Base-by-base conservation (phyloP, 805 yeast species). In the Maudiozyma pseudohumilis region DNA sequence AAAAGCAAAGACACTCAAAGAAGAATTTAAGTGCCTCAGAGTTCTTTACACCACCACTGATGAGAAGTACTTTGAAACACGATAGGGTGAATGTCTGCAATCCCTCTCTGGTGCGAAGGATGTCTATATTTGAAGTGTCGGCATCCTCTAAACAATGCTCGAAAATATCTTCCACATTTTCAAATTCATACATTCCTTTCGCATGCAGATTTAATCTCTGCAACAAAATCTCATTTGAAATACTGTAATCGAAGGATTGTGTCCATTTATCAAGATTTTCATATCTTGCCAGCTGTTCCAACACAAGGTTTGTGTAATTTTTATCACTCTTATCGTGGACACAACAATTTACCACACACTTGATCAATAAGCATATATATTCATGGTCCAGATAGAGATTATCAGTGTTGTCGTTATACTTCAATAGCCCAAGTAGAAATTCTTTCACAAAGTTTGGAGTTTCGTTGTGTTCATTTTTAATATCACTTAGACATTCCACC, bases 201-300 rank as follows among this genome's bases (percentile, higher is more conserved):
- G 70, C 56, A 0, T 80, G 76, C 29, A 92, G 60, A 26, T 65
- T 57, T 29, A 82, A 67, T 44, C 80, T 82, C 44, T 74, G 87
- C 74, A 5, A 74, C 63, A 20, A 66, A 59, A 13, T 87, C 68
- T 28, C 83, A 63, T 26, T 68, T 44, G 40, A 70, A 55, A 36
- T 75, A 32, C 48, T 36, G 9, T 55, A 40, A 28, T 55, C 79
- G 43, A 72, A 75, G 0, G 95, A 79, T 1, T 96, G 89, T 6
- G 80, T 68, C 94, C 94, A 86, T 30, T 73, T 77, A 51, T 89
- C 97, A 61, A 92, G 69, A 43, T 87, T 76, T 46, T 77, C 75
- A 42, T 77, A 70, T 41, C 96, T 69, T 39, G 78, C 75, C 32
- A 92, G 65, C 52, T 88, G 96, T 6, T 70, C 68, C 6, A 78